Conservation (phyloP, 1,284 basidiomycete species). For the Sporisorium graminicola region DNA sequence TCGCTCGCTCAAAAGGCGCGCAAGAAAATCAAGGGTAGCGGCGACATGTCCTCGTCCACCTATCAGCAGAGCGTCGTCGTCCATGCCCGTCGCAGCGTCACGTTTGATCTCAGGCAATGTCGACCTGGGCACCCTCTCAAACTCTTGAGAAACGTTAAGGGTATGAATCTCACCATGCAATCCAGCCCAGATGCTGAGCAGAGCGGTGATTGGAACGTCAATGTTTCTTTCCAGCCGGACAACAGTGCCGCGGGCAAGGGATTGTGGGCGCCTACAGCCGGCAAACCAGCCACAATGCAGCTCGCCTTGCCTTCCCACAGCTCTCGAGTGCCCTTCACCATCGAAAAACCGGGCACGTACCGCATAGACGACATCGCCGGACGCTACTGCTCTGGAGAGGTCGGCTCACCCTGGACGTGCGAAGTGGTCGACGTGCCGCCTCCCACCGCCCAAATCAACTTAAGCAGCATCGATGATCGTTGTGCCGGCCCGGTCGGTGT, state of each 20-base stretch:
- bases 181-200: constrained; percentile 27
- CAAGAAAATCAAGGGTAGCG: constrained; percentile 39
- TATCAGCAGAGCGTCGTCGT: constrained; percentile 76
- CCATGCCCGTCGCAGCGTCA: constrained; percentile 80
- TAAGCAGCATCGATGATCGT: constrained; percentile 84
- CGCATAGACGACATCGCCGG: constrained; percentile 80
- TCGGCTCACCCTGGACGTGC: constrained; percentile 63
- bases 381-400: constrained; percentile 74
- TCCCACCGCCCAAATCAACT: constrained; percentile 85
- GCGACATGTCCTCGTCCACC: background rate
- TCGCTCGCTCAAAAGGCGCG: constrained; percentile 43
- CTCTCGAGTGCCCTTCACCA: constrained; percentile 20
- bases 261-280: constrained; percentile 35
- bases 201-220: constrained; percentile 40
- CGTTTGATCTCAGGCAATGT: constrained; percentile 78
- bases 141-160: constrained; percentile 74
- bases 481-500: constrained; percentile 95
- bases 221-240: constrained; percentile 47
- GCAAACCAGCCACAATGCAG: constrained; percentile 35
- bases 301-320: constrained; percentile 32
- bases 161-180: constrained; percentile 38
- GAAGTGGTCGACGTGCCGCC: constrained; percentile 73
- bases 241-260: constrained; percentile 44
- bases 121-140: constrained; percentile 79
- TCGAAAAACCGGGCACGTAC: constrained; percentile 81